Base-by-base conservation (phyloP, 345 rosid genomes). In the Eucalyptus urophylla region DNA sequence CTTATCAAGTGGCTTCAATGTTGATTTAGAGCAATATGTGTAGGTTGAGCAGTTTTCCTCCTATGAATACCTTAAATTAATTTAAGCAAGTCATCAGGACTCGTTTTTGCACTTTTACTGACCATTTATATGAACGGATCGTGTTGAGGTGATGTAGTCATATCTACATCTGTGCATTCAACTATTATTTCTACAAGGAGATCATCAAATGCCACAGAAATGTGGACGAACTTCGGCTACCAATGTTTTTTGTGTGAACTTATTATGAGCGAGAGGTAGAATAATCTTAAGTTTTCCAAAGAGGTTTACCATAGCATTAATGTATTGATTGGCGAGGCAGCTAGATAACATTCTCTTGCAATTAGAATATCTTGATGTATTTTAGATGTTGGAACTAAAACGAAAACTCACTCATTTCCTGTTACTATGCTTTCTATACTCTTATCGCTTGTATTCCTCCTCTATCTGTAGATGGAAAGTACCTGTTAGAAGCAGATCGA, bases 401-500 rank as follows among this genome's bases (percentile, higher is more conserved):
- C 0, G 14, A 72, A 72, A 72, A 72, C 85, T 76, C 47, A 40
- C 47, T 43, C 47, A 40, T 21, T 76, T 76, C 29, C 85, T 40
- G 47, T 11, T 76, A 76, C 85, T 40, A 4, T 76, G 47, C 47
- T 76, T 76, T 22, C 85, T 11, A 76, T 76, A 6, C 8, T 94
- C 95, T 86, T 40, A 53, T 54, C 47, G 14, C 37, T 51, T 65
- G 33, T 56, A 10, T 88, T 76, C 53, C 49, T 47, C 51, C 50
- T 86, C 86, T 49, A 2, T 76, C 8, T 90, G 65, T 95, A 98
- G 99, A 95, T 88, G 99, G 99, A 14, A 92, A 95, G 91, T 93
- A 92, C 91, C 93, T 98, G 90, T 90, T 98, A 40, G 99, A 98
- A 93, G 93, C 91, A 31, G 99, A 98, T 92, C 96, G 99, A 91